These are phyloP conservation scores for Sicyos baderoa DNA, from an alignment of 306 rosid species.

Conservation along the genomic window DNA sequence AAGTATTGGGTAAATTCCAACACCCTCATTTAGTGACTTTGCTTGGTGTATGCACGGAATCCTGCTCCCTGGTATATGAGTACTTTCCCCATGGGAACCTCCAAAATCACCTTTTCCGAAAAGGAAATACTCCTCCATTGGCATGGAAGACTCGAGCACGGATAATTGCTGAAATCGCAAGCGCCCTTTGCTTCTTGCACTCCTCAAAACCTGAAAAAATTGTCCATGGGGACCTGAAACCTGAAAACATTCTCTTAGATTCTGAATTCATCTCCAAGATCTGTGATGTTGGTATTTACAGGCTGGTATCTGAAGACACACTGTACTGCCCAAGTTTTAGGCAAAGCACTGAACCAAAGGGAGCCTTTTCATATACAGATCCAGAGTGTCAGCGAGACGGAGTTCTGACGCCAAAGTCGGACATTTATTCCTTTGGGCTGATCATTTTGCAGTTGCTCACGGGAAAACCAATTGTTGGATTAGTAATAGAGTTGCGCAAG, in stretches of 20 bases:
- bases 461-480: conserved; percentile 53
- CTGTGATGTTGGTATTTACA: conserved; percentile 65
- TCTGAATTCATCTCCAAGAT: conserved; percentile 71
- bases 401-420: conserved; percentile 66
- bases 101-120: conserved; percentile 55
- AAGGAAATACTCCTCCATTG: conserved; percentile 39
- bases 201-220: conserved; percentile 65
- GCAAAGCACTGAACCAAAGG: conserved; percentile 53
- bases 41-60: conserved; percentile 81
- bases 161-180: conserved; percentile 67
- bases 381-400: conserved; percentile 71
- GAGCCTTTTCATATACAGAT: conserved; percentile 54
- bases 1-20: conserved; percentile 65
- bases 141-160: conserved; percentile 62
- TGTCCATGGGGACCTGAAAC: conserved; percentile 77
- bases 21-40: conserved; percentile 78
- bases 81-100: conserved; percentile 75
- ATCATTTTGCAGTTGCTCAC: conserved; percentile 76
- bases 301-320: conserved; percentile 62
- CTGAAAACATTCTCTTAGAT: conserved; percentile 52
- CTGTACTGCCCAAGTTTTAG: conserved; percentile 45
- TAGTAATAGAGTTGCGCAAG: conserved; percentile 46
- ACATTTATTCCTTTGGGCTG: conserved; percentile 68
- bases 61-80: conserved; percentile 76
- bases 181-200: conserved; percentile 88